Evolutionary conservation across 2,329 filamentous ascomycete species (phyloP), one percentile per base, ranked within the genome.

Genomic region (Aspergillus ustus): DNA sequence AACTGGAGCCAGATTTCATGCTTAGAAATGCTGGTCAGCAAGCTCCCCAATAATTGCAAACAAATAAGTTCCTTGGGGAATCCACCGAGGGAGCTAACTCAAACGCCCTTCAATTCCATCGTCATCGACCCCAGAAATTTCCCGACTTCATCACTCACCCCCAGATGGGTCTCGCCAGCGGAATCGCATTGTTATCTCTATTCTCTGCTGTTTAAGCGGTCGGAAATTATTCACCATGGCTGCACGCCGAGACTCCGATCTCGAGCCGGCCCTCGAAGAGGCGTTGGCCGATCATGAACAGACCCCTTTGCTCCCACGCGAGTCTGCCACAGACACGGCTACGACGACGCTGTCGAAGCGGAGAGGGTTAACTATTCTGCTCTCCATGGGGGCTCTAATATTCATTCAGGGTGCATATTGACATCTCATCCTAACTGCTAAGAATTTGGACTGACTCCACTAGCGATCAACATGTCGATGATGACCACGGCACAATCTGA

Each of bases 401-500:
- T 68, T 68, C 29, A 67, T 64, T 20, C 66, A 68, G 49, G 56
- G 66, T 67, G 65, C 15, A 34, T 40, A n/a, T 43, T 8, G 22
- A 34, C 7, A 51, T 25, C 15, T 13, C 28, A 44, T 53, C 17
- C 29, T 20, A 57, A 48, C 5, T 53, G 17, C 29, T 20, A 57
- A 48, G 7, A 19, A n/a, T 13, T 40, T 37, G 37, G 15, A 22
- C 48, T 53, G 37, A 59, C 46, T 48, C 22, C n/a, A 50, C 51
- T 61, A 83, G 83, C 84, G 17, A 83, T 85, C 64, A 95, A 95
- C 71, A 91, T 93, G 77, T 91, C 89, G 13, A 88, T 92, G 67
- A 88, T 96, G 72, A 91, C 91, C 6, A 93, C 92, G 59, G 91
- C 90, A 1, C 92, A 95, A 77, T 91, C 89, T 7, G 82, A 83